These are phyloP conservation scores for Tausonia pullulans DNA, from an alignment of 1,284 basidiomycete genomes.

Conservation along the genomic window DNA sequence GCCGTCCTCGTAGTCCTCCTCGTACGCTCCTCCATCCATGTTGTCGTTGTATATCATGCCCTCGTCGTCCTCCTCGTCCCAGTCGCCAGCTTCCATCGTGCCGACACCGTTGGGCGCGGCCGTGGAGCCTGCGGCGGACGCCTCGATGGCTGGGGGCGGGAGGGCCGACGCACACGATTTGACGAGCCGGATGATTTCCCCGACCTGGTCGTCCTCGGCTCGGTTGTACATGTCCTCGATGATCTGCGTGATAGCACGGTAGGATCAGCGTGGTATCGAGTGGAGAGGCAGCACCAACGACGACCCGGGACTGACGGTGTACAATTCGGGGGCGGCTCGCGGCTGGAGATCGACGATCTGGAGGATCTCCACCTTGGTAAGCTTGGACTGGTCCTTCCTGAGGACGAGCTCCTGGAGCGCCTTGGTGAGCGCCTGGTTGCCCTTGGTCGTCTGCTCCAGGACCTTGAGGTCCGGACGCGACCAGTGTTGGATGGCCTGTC, in stretches of 20 bases:
- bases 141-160: too few relatives aligned
- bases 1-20: background rate
- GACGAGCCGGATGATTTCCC: constrained; percentile 6
- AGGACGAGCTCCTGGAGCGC: constrained; percentile 2
- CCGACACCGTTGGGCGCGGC: constrained; percentile 11
- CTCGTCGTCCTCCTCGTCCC: constrained; percentile 5
- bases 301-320: constrained; percentile 3
- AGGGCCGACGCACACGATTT: too few relatives aligned
- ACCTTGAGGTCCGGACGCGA: background rate
- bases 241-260: background rate
- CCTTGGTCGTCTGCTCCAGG: constrained; percentile 2
- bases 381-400: background rate
- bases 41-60: background rate
- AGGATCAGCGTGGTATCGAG: background rate
- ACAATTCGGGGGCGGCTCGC: constrained; percentile 10
- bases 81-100: constrained; percentile 12
- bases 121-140: too few relatives aligned
- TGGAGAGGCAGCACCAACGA: background rate
- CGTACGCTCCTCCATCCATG: background rate
- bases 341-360: constrained; percentile 15
- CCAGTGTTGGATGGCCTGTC: constrained; percentile 11
- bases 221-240: constrained; percentile 15
- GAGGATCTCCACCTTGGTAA: constrained; percentile 15
- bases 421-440: constrained; percentile 8
- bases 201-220: constrained; percentile 7